Base-by-base conservation (phyloP, 768 basidiomycete species). In the Amanita fuliginea region DNA sequence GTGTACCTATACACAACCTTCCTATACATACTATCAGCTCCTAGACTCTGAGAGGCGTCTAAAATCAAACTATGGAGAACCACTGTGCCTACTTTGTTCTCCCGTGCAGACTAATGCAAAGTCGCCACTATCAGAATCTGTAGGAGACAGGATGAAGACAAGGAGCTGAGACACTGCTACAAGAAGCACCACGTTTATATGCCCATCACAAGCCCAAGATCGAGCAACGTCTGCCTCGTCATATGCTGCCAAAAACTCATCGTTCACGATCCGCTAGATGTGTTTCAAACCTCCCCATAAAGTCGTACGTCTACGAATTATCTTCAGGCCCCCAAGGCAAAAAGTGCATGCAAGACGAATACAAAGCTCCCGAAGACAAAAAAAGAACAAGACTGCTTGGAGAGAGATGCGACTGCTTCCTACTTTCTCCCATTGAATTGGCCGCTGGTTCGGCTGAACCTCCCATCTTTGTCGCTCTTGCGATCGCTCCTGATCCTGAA, bases 291-390 rank as follows among this genome's bases (percentile, higher is more conserved):
- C 11, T 59, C 4, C 40, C 60, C 22, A 3, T 24, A 24, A 54
- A 60, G 28, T 51, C 59, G 22, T 62, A 60, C 16, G 55, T 52
- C 0, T 73, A 73, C 54, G 41, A 54, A 1, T 62, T 72, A n/a
- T 16, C 41, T n/a, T 47, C 55, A 22, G 54, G 59, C 0, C 6
- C 22, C 1, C 16, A 3, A 4, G 18, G 37, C 10, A 16, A 49
- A 32, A 18, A 32, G 36, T 40, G 47, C 9, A 33, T 41, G 6
- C 9, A 49, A 49, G 39, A 42, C 2, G 44, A 42, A 13, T 35
- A 35, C 16, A 39, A 33, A 30, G 16, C 33, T 43, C n/a, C 36
- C 48, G 24, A 34, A 18, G 10, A 28, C 14, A 26, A n/a, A 28
- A 19, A 44, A 37, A 18, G 21, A 32, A 22, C 6, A 18, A 9